Evolutionary conservation across 2,329 filamentous ascomycete species (phyloP), one percentile per base, ranked within the genome.

Genomic region (Colletotrichum sp.): DNA sequence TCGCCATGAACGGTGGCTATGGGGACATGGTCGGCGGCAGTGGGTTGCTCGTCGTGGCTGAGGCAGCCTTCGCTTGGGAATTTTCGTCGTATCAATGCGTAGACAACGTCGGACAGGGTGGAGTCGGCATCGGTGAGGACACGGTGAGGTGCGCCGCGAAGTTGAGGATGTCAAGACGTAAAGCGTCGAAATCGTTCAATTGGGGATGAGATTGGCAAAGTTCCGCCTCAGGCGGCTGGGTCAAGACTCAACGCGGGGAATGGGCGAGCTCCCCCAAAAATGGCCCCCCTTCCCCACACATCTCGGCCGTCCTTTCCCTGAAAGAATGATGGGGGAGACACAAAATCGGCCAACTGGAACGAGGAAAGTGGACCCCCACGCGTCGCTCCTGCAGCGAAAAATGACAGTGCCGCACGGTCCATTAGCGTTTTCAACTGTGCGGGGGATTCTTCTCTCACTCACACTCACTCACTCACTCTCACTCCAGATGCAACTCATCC

Each of bases 1-100:
- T 71, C 34, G 57, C 70, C 76, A 76, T 77, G 48, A 48, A 64
- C 32, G 34, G 34, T 55, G 24, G 34, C 64, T 60, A 77, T 36
- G 69, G 57, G 48, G 55, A 48, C 76, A 70, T 76, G 24, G 48
- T 65, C 38, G 38, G 32, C 9, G 16, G 28, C n/a, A 32, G 63
- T 8, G 57, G 13, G 10, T 13, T 52, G n/a, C 43, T 52, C 30
- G 24, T 70, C 43, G 57, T 32, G 26, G 32, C 18, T 71, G 36
- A 12, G 38, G 64, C 58, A 43, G 74, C n/a, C n/a, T 15, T 61
- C 30, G 58, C 43, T 21, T 21, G 2, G 15, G 13, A 30, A 16
- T 2, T 13, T 3, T 38, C 38, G 32, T 5, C 66, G 48, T 24
- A 58, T 68, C 68, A 66, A 72, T 68, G 61, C 5, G 38, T 9